Evolutionary conservation across 2,329 filamentous ascomycete genomes (phyloP), one percentile per base, ranked within the genome.

Genomic region (Aureobasidium sp.): DNA sequence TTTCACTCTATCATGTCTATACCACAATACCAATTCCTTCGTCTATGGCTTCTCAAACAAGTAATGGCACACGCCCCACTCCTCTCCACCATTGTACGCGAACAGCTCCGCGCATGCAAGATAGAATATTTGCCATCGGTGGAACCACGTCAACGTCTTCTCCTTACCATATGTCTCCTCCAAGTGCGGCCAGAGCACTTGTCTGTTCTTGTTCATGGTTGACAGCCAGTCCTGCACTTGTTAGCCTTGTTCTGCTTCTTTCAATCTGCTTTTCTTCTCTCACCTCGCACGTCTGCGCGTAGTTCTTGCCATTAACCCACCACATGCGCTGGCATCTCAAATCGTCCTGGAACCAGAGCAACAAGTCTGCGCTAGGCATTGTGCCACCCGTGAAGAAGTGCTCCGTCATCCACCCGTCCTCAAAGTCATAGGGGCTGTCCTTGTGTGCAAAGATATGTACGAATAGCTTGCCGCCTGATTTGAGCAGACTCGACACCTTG

Each of bases 301-400:
- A 90, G 67, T 89, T 81, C 68, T 76, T 78, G 3, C 87, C 86
- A 65, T 81, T 86, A 9, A 89, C 82, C 86, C 86, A 89, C 87
- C 86, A 90, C 72, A 88, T 85, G 66, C 78, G 76, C 72, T 82
- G 74, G 34, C 89, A 71, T 58, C 73, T 79, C 55, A 89, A 70
- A 68, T 88, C 80, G 29, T 77, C 74, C 71, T 89, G 86, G 69
- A 89, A 89, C 69, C 81, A 89, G 44, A 86, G 76, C 63, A 89
- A 71, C 59, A 90, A 72, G 70, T 89, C 87, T 0, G 84, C 81
- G 45, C 80, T 84, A 3, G 84, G 85, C 87, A 89, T 90, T 7
- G 85, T 89, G 2, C 87, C 87, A 13, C 86, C 87, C 0, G 85
- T 87, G 74, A 89, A 89, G 77, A 89, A 90, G 68, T 88, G 80